Conservation (phyloP, 2,329 filamentous ascomycete species). For the Dactylellina parvicollis region DNA sequence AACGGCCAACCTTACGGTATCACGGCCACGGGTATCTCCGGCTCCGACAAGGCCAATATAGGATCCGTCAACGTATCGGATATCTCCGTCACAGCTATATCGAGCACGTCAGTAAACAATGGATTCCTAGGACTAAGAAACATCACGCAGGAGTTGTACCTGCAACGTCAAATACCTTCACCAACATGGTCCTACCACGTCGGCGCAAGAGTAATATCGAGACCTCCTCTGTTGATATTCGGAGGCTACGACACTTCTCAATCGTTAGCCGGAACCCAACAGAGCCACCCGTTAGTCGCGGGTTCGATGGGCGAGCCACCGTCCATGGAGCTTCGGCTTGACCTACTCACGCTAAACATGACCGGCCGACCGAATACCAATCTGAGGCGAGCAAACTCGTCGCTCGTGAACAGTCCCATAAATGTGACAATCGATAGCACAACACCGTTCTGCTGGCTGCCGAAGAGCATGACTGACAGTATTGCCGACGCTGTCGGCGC, state of each 20-base stretch:
- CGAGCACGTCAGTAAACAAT: background rate
- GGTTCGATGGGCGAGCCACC: background rate
- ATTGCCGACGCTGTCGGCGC: background rate
- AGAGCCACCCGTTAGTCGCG: background rate
- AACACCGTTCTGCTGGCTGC: background rate
- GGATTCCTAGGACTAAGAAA: background rate
- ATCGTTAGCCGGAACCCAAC: background rate
- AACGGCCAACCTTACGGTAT: too few species aligned
- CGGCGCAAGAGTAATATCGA: background rate
- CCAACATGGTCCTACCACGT: background rate
- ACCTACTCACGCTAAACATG: background rate
- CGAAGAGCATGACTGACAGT: background rate
- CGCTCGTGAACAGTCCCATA: background rate
- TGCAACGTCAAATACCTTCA: background rate
- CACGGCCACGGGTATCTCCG: background rate
- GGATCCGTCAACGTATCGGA: background rate
- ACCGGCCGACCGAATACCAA: background rate
- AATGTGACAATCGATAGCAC: conserved; percentile 1
- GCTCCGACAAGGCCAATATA: background rate
- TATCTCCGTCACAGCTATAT: background rate
- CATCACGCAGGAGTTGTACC: background rate
- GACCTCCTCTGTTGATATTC: background rate
- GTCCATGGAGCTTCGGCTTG: background rate
- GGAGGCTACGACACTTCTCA: background rate
- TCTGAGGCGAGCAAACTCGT: background rate